Conservation (phyloP, 2,329 filamentous ascomycete species). For the Botrytis medusae region DNA sequence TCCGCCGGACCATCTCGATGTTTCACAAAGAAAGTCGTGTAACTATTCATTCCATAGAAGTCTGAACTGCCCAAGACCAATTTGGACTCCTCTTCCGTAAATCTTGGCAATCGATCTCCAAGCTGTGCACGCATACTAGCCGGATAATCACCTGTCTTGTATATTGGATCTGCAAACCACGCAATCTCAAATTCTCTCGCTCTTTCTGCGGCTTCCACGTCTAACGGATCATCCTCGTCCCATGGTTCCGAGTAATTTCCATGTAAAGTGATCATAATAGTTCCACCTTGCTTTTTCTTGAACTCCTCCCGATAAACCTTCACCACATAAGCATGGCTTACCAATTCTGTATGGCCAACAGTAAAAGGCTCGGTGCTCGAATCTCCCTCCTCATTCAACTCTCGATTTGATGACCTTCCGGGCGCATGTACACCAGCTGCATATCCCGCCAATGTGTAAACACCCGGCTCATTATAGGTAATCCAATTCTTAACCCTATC, state of each 20-base stretch:
- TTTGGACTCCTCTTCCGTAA: conserved; percentile 64
- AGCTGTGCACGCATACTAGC: conserved; percentile 80
- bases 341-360: conserved; percentile 74
- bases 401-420: conserved; percentile 73
- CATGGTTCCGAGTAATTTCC: conserved; percentile 66
- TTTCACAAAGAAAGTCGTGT: conserved; percentile 81
- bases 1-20: conserved; percentile 62
- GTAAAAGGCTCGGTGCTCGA: conserved; percentile 76
- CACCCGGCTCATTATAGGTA: conserved; percentile 87
- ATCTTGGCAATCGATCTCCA: conserved; percentile 72
- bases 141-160: conserved; percentile 74
- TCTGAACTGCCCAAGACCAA: conserved; percentile 79
- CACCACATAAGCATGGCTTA: conserved; percentile 78
- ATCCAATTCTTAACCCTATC: conserved; percentile 82
- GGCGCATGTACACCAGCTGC: conserved; percentile 75
- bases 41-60: conserved; percentile 93
- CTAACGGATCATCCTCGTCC: conserved; percentile 70
- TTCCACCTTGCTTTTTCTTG: conserved; percentile 66
- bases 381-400: conserved; percentile 67
- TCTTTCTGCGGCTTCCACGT: conserved; percentile 71
- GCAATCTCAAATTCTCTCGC: conserved; percentile 83
- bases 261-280: conserved; percentile 84
- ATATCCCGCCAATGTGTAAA: conserved; percentile 77
- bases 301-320: conserved; percentile 80
- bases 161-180: conserved; percentile 85